Base-by-base conservation (phyloP, 768 basidiomycete species). In the Albatrellus ellisii region DNA sequence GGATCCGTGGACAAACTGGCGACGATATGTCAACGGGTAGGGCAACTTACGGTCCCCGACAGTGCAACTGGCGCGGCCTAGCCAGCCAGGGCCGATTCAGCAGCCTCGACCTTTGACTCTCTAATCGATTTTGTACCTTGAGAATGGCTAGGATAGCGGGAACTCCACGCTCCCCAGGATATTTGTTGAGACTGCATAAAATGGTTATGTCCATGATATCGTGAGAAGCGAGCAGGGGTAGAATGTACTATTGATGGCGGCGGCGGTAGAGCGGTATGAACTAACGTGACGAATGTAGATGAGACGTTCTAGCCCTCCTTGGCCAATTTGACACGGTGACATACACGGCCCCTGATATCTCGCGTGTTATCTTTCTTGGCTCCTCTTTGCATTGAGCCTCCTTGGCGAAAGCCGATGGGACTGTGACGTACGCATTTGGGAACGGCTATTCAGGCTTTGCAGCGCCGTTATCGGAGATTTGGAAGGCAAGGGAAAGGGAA, bases 321-420 rank as follows among this genome's bases (percentile, higher is more conserved):
- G n/a, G n/a, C n/a, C 59, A 67, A 8, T 48, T 61, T 10, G 59
- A 63, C 7, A 57, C 57, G 7, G 45, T 52, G 26, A 39, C 56
- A 4, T 67, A 88, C 26, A 65, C 71, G 1, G 55, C 72, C 0
- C 70, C 72, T 12, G 66, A 90, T 36, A 73, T 88, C 33, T 79
- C 82, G 33, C 97, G 97, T 58, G 65, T 77, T 22, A 85, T 92
- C 61, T 83, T 89, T 51, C 94, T 94, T 74, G 71, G 42, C 59
- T 90, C 18, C 65, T 95, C 45, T 52, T 65, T 20, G 62, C 72
- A 10, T 62, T 94, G 24, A 56, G 63, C 2, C 50, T 70, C 1
- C 65, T 97, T 20, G 75, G 71, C 48, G 68, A 76, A 15, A 62
- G 86, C 80, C 91, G 88, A 86, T 86, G 84, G 83, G 64, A 66